Evolutionary conservation across 140 eudicot genomes (phyloP), one percentile per base, ranked within the genome.

Genomic region (Cichorium intybus): DNA sequence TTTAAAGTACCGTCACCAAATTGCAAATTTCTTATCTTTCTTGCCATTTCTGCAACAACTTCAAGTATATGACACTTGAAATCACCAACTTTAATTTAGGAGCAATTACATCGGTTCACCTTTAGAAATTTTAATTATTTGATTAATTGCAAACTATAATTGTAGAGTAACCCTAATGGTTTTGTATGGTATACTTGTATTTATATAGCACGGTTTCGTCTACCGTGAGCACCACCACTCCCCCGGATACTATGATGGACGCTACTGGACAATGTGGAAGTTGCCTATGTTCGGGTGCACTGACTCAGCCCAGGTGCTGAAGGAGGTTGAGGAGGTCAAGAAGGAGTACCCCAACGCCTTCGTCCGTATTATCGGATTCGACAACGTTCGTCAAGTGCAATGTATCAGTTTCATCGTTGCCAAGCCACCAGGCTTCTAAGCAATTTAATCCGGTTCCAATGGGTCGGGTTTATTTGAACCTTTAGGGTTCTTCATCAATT

Each of bases 181-280:
- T 26, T 62, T 62, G 24, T 6, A 9, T 27, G 58, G 4, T 28
- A 4, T 28, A 4, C 1, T 16, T 64, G 0, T 18, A 18, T 70
- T 5, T 10, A 10, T 39, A 52, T 41, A 85, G 97, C 70, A 76
- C 15, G 86, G 81, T 18, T 81, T 75, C 52, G 87, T 77, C 34
- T 75, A 71, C 85, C 95, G 95, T 71, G 88, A 83, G 83, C 17
- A 85, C 95, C 0, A 68, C 73, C 33, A 52, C 4, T 76, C 88
- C 20, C 97, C 90, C 10, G 95, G 95, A 47, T 87, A 87, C 90
- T 83, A 86, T 41, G 95, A 86, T 17, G 90, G 95, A 61, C 69
- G 95, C 34, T 86, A 70, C 75, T 70, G 75, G 75, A 70, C 75
- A 70, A 70, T 70, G 75, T 70, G 75, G 68, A 70, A 70, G 59